Evolutionary conservation across 352 stramenopile genomes (phyloP), one percentile per base, ranked within the genome.

Genomic region (Pythium insidiosum): DNA sequence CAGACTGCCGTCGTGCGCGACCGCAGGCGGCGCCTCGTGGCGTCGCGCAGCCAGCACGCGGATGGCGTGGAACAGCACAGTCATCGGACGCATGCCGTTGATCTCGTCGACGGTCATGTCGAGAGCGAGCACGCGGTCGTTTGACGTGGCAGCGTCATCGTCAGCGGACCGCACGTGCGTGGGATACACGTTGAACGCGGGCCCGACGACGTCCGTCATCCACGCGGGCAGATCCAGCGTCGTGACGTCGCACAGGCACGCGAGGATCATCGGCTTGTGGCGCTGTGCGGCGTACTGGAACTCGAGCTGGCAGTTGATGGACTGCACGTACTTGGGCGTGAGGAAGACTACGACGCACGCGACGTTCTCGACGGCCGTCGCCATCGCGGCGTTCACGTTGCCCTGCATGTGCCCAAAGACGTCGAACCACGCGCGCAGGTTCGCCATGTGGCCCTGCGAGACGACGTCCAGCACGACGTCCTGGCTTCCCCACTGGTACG

Each of bases 361-460:
- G 13, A 79, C 71, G 18, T 61, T 77, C 33, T 81, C 65, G 9
- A 84, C 63, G 1, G 68, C 68, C 3, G 63, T 57, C 25, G 68
- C 71, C 71, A 84, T 84, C 5, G 71, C 66, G 11, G 68, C 62
- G 51, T 83, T 78, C 35, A 80, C 64, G 33, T 80, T 83, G 33
- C 71, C 71, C 34, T 83, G 66, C 65, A 84, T 84, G 62, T 81
- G 56, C 26, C 71, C 68, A 24, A 64, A 80, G 21, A 84, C 64
- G 30, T 79, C 66, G 29, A 79, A 68, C 71, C 71, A 84, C 18
- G 66, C 58, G 28, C 64, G 54, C 7, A 76, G 15, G 6, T 61
- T 62, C 40, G 58, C 50, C 3, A 78, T 53, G 9, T 41, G 43
- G 10, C 66, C 66, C 20, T 79, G 66, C 35, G 76, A 56, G 26